These are phyloP conservation scores for Pythium apleroticum DNA, from an alignment of 352 stramenopile species.

Conservation along the genomic window DNA sequence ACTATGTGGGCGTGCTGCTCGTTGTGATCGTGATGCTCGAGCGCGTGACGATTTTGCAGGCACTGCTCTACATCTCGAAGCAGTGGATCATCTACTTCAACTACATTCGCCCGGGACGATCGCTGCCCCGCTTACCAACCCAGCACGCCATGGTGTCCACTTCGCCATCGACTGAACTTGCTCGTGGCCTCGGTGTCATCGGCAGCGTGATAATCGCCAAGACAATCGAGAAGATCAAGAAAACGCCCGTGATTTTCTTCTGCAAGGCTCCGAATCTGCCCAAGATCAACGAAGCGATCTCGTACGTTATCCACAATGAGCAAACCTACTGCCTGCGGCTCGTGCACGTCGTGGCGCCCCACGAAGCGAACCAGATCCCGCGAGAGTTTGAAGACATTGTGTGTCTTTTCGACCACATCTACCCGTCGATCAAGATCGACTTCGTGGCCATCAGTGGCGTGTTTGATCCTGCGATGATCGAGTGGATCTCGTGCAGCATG, in stretches of 20 bases:
- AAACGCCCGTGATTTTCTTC: constrained; percentile 89
- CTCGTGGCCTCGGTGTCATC: constrained; percentile 30
- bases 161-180: neutral
- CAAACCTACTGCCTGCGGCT: constrained; percentile 88
- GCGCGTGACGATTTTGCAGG: constrained; percentile 55
- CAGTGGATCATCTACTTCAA: constrained; percentile 31
- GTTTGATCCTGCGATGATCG: constrained; percentile 74
- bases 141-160: constrained; percentile 4
- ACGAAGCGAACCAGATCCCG: constrained; percentile 41
- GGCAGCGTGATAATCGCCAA: constrained; percentile 68
- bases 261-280: constrained; percentile 86
- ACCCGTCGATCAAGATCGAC: constrained; percentile 89
- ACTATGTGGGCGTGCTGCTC: constrained; percentile 50
- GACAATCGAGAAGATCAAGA: constrained; percentile 73
- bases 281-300: constrained; percentile 90
- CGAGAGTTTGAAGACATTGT: constrained; percentile 45
- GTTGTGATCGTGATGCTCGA: constrained; percentile 68
- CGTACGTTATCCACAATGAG: constrained; percentile 51
- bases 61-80: constrained; percentile 46
- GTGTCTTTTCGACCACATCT: constrained; percentile 88
- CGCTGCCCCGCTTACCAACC: neutral
- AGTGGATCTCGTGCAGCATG: constrained; percentile 55
- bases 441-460: constrained; percentile 75
- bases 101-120: constrained; percentile 8
- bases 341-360: constrained; percentile 34